Conservation (phyloP, 305 asterid genomes). For the Fraxinus latifolia region DNA sequence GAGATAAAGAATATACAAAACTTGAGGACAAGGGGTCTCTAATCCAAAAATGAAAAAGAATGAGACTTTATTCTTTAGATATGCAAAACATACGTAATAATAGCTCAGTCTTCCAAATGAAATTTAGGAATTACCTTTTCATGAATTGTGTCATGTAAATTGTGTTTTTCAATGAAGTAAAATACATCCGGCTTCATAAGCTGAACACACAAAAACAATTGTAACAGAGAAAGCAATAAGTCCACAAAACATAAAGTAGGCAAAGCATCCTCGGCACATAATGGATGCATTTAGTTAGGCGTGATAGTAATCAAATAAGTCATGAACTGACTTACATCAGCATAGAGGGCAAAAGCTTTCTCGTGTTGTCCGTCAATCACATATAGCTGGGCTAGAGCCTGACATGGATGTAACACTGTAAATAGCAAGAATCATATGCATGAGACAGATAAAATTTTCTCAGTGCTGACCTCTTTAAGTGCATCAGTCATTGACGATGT, state of each 20-base stretch:
- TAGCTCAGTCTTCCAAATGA: background rate
- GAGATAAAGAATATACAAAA: background rate
- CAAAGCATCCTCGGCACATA: constrained; percentile 13
- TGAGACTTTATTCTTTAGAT: constrained; percentile 12
- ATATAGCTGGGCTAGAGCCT: constrained; percentile 92
- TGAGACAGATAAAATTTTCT: constrained; percentile 21
- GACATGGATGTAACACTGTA: constrained; percentile 28
- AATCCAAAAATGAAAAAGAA: background rate
- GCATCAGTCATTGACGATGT: constrained; percentile 77
- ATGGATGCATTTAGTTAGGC: constrained; percentile 9
- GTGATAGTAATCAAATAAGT: background rate
- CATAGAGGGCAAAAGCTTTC: constrained; percentile 83
- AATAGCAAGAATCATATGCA: constrained; percentile 15
- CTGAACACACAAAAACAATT: constrained; percentile 44
- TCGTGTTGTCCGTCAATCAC: constrained; percentile 79
- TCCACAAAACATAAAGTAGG: constrained; percentile 21
- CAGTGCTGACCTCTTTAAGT: constrained; percentile 71
- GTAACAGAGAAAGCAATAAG: constrained; percentile 18
- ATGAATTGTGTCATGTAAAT: constrained; percentile 72
- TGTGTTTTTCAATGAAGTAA: constrained; percentile 90
- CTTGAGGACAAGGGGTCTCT: constrained; percentile 5
- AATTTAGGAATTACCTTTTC: constrained; percentile 59
- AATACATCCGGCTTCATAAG: constrained; percentile 79
- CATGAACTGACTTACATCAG: constrained; percentile 68
- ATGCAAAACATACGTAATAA: background rate